A percentile compares a stretch with the other conserved stretches of the same genome.
Evolutionary conservation across 768 basidiomycete genomes (phyloP).

Genomic region (Tulasnella sp.): DNA sequence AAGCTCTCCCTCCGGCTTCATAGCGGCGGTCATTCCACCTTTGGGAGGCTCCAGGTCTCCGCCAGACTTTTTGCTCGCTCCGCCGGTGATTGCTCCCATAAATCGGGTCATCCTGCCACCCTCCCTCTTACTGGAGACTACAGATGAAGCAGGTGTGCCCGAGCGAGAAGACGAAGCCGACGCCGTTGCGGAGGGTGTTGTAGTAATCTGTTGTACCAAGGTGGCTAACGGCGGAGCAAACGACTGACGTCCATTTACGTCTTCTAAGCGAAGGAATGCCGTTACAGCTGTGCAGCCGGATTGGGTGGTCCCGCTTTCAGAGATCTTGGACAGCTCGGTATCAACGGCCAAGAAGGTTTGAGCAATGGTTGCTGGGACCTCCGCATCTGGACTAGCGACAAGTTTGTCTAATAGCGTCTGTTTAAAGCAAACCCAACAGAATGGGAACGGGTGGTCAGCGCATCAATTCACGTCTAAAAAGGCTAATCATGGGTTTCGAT

Average conservation of each 20-base stretch:
- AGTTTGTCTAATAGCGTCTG: conserved; percentile 69
- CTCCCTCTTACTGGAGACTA: conserved; percentile 33
- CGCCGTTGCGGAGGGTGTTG: conserved; percentile 24
- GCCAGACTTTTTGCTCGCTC: conserved; percentile 44
- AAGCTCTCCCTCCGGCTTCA: conserved; percentile 44
- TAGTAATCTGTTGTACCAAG: conserved; percentile 37
- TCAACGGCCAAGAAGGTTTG: conserved; percentile 94
- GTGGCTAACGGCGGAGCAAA: conserved; percentile 42
- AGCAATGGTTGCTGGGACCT: conserved; percentile 86
- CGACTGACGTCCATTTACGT: conserved; percentile 65
- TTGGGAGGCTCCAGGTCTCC: conserved; percentile 35
- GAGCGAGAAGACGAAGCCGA: neutral
- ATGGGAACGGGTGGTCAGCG: neutral
- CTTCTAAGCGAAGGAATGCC: conserved; percentile 90
- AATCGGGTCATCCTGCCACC: conserved; percentile 41
- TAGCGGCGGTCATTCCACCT: conserved; percentile 39
- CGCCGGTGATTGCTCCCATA: conserved; percentile 46
- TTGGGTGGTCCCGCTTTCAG: conserved; percentile 88
- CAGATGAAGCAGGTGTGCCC: neutral
- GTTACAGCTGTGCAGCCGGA: conserved; percentile 97
- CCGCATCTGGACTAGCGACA: conserved; percentile 51
- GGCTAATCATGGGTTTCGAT: neutral
- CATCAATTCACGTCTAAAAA: neutral
- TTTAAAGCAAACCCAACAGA: conserved; percentile 26
- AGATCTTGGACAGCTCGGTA: conserved; percentile 70